Evolutionary conservation across 1,139 yeast genomes (phyloP).

Genomic region (Yamadazyma epiphylla): DNA sequence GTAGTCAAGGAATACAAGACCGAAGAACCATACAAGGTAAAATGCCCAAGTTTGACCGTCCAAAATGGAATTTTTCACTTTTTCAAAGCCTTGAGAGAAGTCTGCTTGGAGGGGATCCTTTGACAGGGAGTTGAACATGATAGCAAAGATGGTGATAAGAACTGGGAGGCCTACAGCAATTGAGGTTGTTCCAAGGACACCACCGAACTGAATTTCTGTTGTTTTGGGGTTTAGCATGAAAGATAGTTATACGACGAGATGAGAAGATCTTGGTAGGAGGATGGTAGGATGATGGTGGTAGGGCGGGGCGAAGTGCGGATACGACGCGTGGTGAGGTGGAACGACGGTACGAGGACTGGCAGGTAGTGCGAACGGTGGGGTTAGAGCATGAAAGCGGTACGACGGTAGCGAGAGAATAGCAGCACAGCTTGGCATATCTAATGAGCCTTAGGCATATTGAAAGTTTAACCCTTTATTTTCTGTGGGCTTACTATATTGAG

Average conservation of each 20-base stretch:
- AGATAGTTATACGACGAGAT: background rate
- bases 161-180: constrained; percentile 68
- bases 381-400: too few relatives aligned
- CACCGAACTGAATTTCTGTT: constrained; percentile 68
- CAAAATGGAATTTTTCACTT: constrained; percentile 18
- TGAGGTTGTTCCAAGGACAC: constrained; percentile 67
- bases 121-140: constrained; percentile 50
- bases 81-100: background rate
- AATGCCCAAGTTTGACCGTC: constrained; percentile 53
- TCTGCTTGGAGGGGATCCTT: constrained; percentile 1
- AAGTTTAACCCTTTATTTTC: too few relatives aligned
- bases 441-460: too few relatives aligned
- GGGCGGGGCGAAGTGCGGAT: too few relatives aligned
- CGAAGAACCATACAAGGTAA: constrained; percentile 73
- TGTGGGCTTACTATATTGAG: too few relatives aligned
- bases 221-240: constrained; percentile 64
- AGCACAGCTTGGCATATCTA: too few relatives aligned
- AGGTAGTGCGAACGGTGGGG: too few relatives aligned
- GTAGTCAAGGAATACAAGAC: constrained; percentile 59
- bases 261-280: too few relatives aligned
- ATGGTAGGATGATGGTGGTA: too few relatives aligned
- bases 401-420: too few relatives aligned
- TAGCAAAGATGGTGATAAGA: constrained; percentile 55
- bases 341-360: too few relatives aligned
- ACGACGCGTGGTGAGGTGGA: too few relatives aligned